Percentiles rank a stretch among this genome's conserved stretches.
Conservation (phyloP, 2,329 filamentous ascomycete genomes). For the Akanthomyces uredinophilus region DNA sequence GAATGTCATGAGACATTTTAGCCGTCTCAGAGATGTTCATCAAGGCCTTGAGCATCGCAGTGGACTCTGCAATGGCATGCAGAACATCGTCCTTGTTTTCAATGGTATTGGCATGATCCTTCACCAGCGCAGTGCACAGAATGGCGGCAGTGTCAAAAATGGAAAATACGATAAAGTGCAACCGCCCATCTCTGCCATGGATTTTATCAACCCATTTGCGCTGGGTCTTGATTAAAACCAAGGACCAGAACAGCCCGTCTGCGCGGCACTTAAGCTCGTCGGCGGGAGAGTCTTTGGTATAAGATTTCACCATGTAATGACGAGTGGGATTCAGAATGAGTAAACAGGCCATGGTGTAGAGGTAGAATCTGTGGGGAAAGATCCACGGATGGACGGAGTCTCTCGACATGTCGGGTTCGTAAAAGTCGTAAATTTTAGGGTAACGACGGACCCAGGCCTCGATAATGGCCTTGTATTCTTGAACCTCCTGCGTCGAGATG, state of each 20-base stretch:
- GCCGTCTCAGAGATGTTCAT: slow-evolving; percentile 29
- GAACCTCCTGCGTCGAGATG: slow-evolving; percentile 23
- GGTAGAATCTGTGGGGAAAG: slow-evolving; percentile 41
- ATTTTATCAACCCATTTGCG: slow-evolving; percentile 38
- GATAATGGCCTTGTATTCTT: slow-evolving; percentile 26
- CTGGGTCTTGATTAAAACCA: slow-evolving; percentile 37
- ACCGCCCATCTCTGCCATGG: slow-evolving; percentile 41
- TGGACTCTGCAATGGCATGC: slow-evolving; percentile 31
- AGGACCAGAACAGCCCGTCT: slow-evolving; percentile 37
- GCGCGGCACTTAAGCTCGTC: slow-evolving; percentile 32
- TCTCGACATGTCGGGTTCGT: slow-evolving; percentile 34
- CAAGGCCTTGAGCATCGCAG: slow-evolving; percentile 29
- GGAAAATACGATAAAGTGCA: slow-evolving; percentile 46
- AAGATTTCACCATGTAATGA: slow-evolving; percentile 37
- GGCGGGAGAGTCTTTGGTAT: slow-evolving; percentile 22
- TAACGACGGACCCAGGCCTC: slow-evolving; percentile 38
- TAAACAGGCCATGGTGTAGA: slow-evolving; percentile 40
- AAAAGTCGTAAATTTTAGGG: slow-evolving; percentile 35
- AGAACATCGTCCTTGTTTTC: slow-evolving; percentile 33
- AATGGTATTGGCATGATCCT: slow-evolving; percentile 33
- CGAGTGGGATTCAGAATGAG: slow-evolving; percentile 44
- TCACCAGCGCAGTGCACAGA: slow-evolving; percentile 45
- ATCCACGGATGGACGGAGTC: slow-evolving; percentile 37
- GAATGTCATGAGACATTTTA: slow-evolving; percentile 31
- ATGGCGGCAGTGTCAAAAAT: slow-evolving; percentile 47